These are phyloP conservation scores for Boeremia lycopersici DNA, from an alignment of 2,329 filamentous ascomycete genomes.

Conservation along the genomic window DNA sequence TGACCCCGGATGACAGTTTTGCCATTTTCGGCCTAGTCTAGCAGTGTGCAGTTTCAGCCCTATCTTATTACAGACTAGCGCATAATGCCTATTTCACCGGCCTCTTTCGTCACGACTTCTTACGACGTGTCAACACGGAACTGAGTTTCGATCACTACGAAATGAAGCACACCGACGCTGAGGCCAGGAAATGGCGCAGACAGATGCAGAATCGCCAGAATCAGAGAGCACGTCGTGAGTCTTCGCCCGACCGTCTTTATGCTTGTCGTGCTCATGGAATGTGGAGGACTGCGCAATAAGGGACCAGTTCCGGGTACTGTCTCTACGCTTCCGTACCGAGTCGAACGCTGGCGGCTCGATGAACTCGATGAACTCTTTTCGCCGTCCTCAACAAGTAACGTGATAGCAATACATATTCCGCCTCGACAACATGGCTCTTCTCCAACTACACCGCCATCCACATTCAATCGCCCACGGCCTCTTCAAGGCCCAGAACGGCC, in stretches of 20 bases:
- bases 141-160: no score
- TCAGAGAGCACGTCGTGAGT: slow-evolving; percentile 12
- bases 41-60: no score
- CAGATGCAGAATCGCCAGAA: slow-evolving; percentile 15
- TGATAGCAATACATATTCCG: no score
- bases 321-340: not conserved
- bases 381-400: no score
- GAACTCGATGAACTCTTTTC: not conserved
- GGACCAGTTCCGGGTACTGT: not conserved
- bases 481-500: not conserved
- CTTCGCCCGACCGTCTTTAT: not conserved
- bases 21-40: no score
- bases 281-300: not conserved
- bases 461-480: not conserved
- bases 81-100: no score
- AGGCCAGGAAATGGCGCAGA: slow-evolving; percentile 9
- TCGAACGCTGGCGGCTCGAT: not conserved
- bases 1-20: no score
- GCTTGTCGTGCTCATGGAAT: not conserved
- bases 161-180: no score
- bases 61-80: no score
- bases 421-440: no score
- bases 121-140: no score
- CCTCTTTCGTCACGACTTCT: no score
- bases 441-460: not conserved